These are phyloP conservation scores for Ophiosphaerella herpotricha DNA, from an alignment of 2,329 filamentous ascomycete species.

Conservation along the genomic window DNA sequence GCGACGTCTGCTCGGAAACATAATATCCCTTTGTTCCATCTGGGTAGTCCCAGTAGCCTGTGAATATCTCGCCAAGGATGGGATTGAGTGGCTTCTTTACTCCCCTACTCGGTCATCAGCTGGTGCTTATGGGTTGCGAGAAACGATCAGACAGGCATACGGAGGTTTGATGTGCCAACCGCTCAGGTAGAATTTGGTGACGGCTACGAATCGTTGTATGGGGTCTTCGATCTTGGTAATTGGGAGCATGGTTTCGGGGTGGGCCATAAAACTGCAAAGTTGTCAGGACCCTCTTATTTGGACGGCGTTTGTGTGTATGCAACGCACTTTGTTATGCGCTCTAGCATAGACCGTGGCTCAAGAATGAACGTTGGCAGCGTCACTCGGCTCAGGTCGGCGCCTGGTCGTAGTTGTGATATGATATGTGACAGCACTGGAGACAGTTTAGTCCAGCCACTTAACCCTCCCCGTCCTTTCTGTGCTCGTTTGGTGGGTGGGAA, in stretches of 20 bases:
- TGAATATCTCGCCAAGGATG: conserved; percentile 91
- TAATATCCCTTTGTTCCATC: conserved; percentile 90
- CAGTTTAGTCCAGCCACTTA: not conserved
- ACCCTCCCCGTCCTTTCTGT: not conserved
- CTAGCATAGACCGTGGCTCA: conserved; percentile 95
- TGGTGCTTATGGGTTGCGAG: conserved; percentile 13
- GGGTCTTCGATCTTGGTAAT: conserved; percentile 90
- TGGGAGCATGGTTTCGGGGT: conserved; percentile 90
- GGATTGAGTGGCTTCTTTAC: conserved; percentile 99
- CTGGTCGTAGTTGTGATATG: conserved; percentile 93
- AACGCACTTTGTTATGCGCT: conserved; percentile 94
- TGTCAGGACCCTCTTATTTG: conserved; percentile 17
- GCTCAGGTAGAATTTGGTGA: conserved; percentile 97
- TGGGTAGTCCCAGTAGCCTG: conserved; percentile 92
- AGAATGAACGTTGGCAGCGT: conserved; percentile 97
- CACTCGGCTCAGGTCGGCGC: conserved; percentile 91
- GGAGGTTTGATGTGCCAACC: conserved; percentile 99
- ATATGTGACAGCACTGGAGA: conserved; percentile 86
- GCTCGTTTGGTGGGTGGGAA: not conserved
- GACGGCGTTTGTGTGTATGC: too few relatives aligned
- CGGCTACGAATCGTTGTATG: conserved; percentile 84
- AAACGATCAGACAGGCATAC: conserved; percentile 58
- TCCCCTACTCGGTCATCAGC: conserved; percentile 62
- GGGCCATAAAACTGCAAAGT: conserved; percentile 87
- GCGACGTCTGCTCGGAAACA: conserved; percentile 95